A percentile compares a stretch with the other conserved stretches of the same genome.
phyloP scores from a whole-genome alignment of 164 flowering plant genomes.

The Tinospora cordifolia region DNA sequence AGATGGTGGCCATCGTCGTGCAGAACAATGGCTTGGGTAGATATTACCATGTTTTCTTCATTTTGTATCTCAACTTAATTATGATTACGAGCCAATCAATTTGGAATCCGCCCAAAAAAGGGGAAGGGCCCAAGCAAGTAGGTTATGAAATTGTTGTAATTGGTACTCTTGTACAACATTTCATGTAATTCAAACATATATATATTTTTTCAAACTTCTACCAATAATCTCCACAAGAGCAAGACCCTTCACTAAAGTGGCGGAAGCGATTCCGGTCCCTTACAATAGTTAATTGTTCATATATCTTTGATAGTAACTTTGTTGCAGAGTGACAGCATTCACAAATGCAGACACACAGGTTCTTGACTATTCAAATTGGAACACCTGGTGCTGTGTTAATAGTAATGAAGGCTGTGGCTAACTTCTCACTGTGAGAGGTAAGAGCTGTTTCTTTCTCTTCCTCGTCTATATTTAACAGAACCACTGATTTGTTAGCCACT shows the following conservation, averaged over 20 bases:
- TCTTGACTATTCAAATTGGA: constrained; percentile 40
- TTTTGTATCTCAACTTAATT: background rate
- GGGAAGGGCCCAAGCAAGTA: constrained; percentile 1
- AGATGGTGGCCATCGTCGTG: constrained; percentile 60
- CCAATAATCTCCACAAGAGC: constrained; percentile 53
- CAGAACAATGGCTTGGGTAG: constrained; percentile 87
- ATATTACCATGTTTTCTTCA: background rate
- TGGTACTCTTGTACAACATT: background rate
- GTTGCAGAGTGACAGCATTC: constrained; percentile 35
- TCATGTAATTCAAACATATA: no score
- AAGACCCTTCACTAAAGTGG: constrained; percentile 40
- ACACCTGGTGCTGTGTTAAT: constrained; percentile 34
- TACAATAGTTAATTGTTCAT: constrained; percentile 35
- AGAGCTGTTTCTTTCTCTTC: constrained; percentile 51
- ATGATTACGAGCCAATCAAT: background rate
- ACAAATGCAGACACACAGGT: constrained; percentile 37
- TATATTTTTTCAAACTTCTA: constrained; percentile 17
- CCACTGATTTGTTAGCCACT: constrained; percentile 29
- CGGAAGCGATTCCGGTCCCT: constrained; percentile 49
- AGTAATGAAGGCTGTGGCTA: constrained; percentile 49
- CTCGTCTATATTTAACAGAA: constrained; percentile 35
- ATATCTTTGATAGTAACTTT: constrained; percentile 37
- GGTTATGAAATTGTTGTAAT: background rate
- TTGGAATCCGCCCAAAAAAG: background rate
- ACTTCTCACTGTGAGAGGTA: constrained; percentile 41